A percentile compares a stretch with the other conserved stretches of the same genome.
These are phyloP conservation scores for Chytriomyces sp. DNA, from an alignment of 192 early-diverging fungal species.

Conservation along the genomic window DNA sequence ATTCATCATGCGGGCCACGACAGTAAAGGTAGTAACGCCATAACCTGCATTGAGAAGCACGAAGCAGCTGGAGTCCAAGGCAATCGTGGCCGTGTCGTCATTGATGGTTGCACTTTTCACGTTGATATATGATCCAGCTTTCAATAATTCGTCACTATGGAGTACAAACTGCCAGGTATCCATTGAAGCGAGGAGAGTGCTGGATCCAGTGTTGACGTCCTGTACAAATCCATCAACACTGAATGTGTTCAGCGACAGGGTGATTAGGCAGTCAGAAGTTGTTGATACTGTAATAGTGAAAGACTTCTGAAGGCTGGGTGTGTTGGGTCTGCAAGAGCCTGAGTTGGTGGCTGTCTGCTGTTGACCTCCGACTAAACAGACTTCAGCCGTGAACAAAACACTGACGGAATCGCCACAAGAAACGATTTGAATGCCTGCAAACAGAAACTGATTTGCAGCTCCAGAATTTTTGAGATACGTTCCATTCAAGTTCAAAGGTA, in stretches of 20 bases:
- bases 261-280: not conserved
- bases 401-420: not conserved
- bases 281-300: not conserved
- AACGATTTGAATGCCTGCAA: not conserved
- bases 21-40: not conserved
- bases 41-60: not conserved
- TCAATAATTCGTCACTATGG: not conserved
- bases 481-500: not conserved
- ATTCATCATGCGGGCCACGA: not conserved
- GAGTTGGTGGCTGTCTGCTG: not conserved
- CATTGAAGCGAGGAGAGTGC: not conserved
- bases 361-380: not conserved
- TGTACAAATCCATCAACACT: not conserved
- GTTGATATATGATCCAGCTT: not conserved
- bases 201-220: not conserved
- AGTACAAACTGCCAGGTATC: not conserved
- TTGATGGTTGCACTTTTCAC: not conserved
- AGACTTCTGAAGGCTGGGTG: not conserved
- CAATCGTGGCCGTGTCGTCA: not conserved
- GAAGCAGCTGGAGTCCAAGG: not conserved
- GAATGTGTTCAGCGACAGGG: not conserved
- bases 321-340: not conserved
- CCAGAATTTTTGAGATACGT: not conserved
- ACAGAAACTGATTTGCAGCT: not conserved
- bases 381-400: not conserved